These are phyloP conservation scores for Exophiala calicioides DNA, from an alignment of 2,329 filamentous ascomycete genomes.

Conservation along the genomic window DNA sequence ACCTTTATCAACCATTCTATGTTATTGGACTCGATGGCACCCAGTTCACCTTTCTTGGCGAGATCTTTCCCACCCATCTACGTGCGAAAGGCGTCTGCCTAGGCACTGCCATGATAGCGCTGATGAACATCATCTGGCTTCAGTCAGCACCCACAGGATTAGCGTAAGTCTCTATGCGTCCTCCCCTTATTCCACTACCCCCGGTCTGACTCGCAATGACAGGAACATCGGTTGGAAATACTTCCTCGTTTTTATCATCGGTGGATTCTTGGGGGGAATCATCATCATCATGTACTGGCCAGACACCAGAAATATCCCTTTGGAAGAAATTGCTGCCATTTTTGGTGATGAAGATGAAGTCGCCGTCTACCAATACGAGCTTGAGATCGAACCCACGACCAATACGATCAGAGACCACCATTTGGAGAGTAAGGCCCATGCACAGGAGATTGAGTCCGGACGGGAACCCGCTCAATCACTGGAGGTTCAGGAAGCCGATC, in stretches of 20 bases:
- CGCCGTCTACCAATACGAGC: constrained; percentile 24
- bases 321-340: constrained; percentile 36
- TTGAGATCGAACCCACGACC: constrained; percentile 21
- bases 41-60: constrained; percentile 50
- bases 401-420: constrained; percentile 20
- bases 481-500: not conserved
- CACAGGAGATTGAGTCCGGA: not conserved
- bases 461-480: not conserved
- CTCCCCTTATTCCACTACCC: too few relatives aligned
- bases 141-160: constrained; percentile 36
- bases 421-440: not conserved
- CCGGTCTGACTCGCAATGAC: not conserved
- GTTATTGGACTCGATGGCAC: constrained; percentile 49
- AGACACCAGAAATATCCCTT: constrained; percentile 34
- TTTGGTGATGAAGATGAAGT: constrained; percentile 30
- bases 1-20: constrained; percentile 45
- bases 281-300: constrained; percentile 34
- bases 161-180: constrained; percentile 34
- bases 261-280: constrained; percentile 23
- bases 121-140: constrained; percentile 41
- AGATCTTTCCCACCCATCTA: constrained; percentile 48
- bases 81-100: constrained; percentile 35
- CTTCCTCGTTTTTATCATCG: constrained; percentile 42
- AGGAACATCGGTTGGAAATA: constrained; percentile 37
- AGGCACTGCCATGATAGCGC: constrained; percentile 39